Evolutionary conservation across 305 asterid species (phyloP).

Genomic region (Nicotiana rustica): DNA sequence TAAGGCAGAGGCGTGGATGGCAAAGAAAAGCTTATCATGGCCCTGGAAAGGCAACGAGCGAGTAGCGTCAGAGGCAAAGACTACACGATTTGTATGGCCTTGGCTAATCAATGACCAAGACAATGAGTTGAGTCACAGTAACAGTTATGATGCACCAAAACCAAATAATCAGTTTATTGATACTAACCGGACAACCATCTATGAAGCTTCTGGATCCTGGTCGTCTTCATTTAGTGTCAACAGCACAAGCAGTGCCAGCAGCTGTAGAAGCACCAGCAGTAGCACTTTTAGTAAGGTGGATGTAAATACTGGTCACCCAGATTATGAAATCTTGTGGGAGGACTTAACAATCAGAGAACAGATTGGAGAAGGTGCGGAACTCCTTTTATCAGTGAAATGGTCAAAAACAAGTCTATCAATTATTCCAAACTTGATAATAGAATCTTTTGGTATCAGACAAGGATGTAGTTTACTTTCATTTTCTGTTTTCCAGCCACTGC

Average conservation of each 20-base stretch:
- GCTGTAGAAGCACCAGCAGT: slow-evolving; percentile 80
- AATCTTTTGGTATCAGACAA: background rate
- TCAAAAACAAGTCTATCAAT: background rate
- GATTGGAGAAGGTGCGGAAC: slow-evolving; percentile 81
- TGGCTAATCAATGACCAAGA: slow-evolving; percentile 74
- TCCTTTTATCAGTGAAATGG: slow-evolving; percentile 13
- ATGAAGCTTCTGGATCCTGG: slow-evolving; percentile 84
- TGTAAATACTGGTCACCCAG: slow-evolving; percentile 69
- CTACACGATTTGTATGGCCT: slow-evolving; percentile 69
- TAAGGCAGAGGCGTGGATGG: slow-evolving; percentile 88
- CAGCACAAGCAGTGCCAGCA: slow-evolving; percentile 89
- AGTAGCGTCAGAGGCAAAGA: slow-evolving; percentile 65
- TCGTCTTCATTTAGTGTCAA: slow-evolving; percentile 65
- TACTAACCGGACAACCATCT: slow-evolving; percentile 46
- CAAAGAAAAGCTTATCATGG: slow-evolving; percentile 74
- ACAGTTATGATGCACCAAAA: slow-evolving; percentile 45
- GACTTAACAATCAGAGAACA: slow-evolving; percentile 91
- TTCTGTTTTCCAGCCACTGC: background rate
- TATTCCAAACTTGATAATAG: background rate
- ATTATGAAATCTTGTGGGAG: slow-evolving; percentile 94
- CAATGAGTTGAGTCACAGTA: slow-evolving; percentile 56
- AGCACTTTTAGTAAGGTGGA: slow-evolving; percentile 73
- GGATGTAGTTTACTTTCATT: background rate
- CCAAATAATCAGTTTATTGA: slow-evolving; percentile 61
- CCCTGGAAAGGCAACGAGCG: slow-evolving; percentile 87